These are phyloP conservation scores for Fusarium sp. DNA, from an alignment of 2,329 filamentous ascomycete species.

Conservation along the genomic window DNA sequence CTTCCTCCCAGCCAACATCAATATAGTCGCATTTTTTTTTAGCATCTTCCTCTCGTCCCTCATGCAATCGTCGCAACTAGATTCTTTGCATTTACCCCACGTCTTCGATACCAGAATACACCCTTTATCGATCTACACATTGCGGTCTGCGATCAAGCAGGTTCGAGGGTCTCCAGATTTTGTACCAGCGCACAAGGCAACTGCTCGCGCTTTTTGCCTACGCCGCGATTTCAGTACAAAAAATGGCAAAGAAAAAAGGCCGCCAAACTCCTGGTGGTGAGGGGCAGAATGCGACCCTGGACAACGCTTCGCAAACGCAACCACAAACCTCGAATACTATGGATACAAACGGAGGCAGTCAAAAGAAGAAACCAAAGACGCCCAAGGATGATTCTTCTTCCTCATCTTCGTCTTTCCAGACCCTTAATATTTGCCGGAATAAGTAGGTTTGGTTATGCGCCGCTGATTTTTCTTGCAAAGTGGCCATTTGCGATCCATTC, in stretches of 20 bases:
- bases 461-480: background rate
- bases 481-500: background rate
- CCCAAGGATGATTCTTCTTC: conserved; percentile 9
- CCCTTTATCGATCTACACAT: conserved; percentile 10
- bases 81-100: conserved; percentile 29
- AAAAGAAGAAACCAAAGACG: conserved; percentile 23
- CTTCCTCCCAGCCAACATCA: background rate
- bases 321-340: conserved; percentile 11
- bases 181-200: background rate
- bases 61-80: conserved; percentile 16
- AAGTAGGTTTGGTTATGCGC: conserved; percentile 60
- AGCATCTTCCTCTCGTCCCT: background rate
- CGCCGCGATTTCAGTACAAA: background rate
- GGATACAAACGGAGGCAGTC: background rate
- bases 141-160: conserved; percentile 2
- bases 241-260: conserved; percentile 59
- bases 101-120: conserved; percentile 19
- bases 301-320: conserved; percentile 8
- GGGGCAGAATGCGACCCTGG: conserved; percentile 20
- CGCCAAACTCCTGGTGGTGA: conserved; percentile 54
- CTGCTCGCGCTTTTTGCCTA: background rate
- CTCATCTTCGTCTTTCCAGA: conserved; percentile 15
- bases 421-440: conserved; percentile 62
- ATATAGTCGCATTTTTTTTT: background rate
- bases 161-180: background rate